Evolutionary conservation across 2,329 filamentous ascomycete genomes (phyloP).

Genomic region (Aspergillus niger): DNA sequence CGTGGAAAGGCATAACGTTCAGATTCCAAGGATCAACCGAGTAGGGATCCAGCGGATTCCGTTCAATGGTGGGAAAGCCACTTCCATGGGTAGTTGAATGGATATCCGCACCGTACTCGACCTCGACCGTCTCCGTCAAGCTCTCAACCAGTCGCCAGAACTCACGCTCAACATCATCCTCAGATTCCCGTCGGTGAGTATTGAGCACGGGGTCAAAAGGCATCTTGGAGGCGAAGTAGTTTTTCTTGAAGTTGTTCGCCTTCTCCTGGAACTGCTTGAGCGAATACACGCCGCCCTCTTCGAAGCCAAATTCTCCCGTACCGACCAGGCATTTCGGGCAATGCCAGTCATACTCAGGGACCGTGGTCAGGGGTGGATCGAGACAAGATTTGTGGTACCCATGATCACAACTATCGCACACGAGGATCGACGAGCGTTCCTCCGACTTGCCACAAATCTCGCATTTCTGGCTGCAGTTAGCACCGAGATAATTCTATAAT

Average conservation of each 20-base stretch:
- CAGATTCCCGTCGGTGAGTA: constrained; percentile 76
- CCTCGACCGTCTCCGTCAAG: constrained; percentile 91
- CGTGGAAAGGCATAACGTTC: constrained; percentile 85
- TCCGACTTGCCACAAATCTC: constrained; percentile 83
- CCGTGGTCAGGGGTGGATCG: constrained; percentile 76
- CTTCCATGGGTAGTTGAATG: constrained; percentile 98
- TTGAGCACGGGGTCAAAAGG: constrained; percentile 83
- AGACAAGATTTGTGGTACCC: constrained; percentile 86
- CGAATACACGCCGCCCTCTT: constrained; percentile 94
- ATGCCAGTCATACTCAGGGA: constrained; percentile 90
- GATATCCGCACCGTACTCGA: constrained; percentile 97
- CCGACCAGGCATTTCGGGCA: constrained; percentile 93
- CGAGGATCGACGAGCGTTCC: constrained; percentile 67
- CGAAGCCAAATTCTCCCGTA: constrained; percentile 94
- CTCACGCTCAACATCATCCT: constrained; percentile 93
- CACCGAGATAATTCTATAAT: constrained; percentile 1
- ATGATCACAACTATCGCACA: constrained; percentile 90
- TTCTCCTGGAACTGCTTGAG: constrained; percentile 95
- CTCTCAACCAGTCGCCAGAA: constrained; percentile 96
- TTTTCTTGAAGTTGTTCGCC: constrained; percentile 90
- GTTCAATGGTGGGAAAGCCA: constrained; percentile 92
- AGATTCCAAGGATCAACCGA: constrained; percentile 93
- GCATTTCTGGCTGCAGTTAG: constrained; percentile 64
- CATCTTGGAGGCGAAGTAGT: constrained; percentile 89
- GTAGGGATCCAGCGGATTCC: constrained; percentile 82